Base-by-base conservation (phyloP, 2,329 filamentous ascomycete species). In the Periconia digitata region DNA sequence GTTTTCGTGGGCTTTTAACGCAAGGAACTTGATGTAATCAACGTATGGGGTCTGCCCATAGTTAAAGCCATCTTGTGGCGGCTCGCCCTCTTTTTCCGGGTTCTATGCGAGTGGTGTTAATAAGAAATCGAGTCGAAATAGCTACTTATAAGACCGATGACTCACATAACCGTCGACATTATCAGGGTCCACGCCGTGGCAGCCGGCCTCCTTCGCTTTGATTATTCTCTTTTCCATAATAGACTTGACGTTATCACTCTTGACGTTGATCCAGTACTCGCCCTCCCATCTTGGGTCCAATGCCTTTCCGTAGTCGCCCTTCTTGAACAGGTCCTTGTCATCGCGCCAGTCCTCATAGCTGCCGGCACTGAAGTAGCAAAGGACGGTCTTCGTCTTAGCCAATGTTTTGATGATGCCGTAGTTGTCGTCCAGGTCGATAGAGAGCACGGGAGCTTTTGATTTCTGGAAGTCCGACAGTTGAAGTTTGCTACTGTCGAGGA, bases 341-440 rank as follows among this genome's bases (percentile, higher is more conserved):
- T 75, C 67, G 15, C 85, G 77, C 74, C 78, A 83, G 50, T 81
- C 63, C 66, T 89, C 86, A 54, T 79, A 86, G 2, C 81, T 84
- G 1, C 86, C 86, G 0, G 85, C 85, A 42, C 82, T 85, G 72
- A 89, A 89, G 71, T 90, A 89, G 75, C 86, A 90, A 53, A 89
- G 85, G 49, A 87, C 79, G 51, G 79, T 81, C 61, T 79, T 79
- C 18, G 73, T 59, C 22, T 76, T 78, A 20, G 72, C 58, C 6
- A 84, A 70, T 4, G 65, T 60, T 6, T 65, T 53, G 46, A 83
- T 79, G 6, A 67, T 74, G 13, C 65, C 59, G 17, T 74, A 71
- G 49, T 79, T 79, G 48, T 77, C 72, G 63, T 84, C 81, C 16
- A 83, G 73, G 49, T 81, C 74, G 47, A 85, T 84, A 64, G 85